phyloP scores from a whole-genome alignment of 805 yeast genomes.

The Ogataea populi-albae region DNA sequence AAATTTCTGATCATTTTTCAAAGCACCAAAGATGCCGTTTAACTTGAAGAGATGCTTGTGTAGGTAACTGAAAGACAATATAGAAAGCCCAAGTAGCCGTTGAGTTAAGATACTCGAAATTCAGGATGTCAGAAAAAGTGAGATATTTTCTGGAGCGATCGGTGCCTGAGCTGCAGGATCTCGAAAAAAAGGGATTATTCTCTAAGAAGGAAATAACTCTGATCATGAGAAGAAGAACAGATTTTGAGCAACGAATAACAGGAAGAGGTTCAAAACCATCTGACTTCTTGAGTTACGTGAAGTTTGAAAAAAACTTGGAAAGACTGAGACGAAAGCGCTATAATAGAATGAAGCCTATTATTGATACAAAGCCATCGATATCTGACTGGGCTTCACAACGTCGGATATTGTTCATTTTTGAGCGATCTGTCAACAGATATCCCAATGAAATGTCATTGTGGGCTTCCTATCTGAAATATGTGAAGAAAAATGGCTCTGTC shows the following conservation, averaged over 20 bases:
- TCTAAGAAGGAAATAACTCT: constrained; percentile 75
- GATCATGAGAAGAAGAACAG: constrained; percentile 91
- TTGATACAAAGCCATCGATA: constrained; percentile 60
- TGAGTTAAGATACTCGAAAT: too few species aligned
- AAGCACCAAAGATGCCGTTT: too few species aligned
- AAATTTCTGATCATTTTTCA: too few species aligned
- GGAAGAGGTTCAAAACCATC: constrained; percentile 77
- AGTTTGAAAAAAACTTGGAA: constrained; percentile 78
- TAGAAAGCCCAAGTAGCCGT: too few species aligned
- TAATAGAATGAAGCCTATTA: constrained; percentile 52
- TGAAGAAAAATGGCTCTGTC: constrained; percentile 64
- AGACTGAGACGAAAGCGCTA: constrained; percentile 71
- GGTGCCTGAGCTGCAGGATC: constrained; percentile 90
- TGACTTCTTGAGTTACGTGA: constrained; percentile 77
- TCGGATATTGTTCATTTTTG: constrained; percentile 77
- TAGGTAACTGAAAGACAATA: too few species aligned
- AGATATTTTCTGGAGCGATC: constrained; percentile 62
- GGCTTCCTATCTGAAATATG: constrained; percentile 69
- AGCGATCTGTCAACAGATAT: constrained; percentile 75
- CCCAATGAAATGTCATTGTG: constrained; percentile 78
- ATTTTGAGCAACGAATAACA: constrained; percentile 85
- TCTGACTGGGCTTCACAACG: constrained; percentile 87
- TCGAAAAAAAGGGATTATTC: constrained; percentile 76
- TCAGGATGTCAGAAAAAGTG: constrained; percentile 39
- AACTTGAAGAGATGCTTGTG: too few species aligned